Percentiles rank a stretch among this genome's conserved stretches.
These are phyloP conservation scores for Rauvolfia tetraphylla DNA, from an alignment of 257 asterid genomes.

Conservation along the genomic window DNA sequence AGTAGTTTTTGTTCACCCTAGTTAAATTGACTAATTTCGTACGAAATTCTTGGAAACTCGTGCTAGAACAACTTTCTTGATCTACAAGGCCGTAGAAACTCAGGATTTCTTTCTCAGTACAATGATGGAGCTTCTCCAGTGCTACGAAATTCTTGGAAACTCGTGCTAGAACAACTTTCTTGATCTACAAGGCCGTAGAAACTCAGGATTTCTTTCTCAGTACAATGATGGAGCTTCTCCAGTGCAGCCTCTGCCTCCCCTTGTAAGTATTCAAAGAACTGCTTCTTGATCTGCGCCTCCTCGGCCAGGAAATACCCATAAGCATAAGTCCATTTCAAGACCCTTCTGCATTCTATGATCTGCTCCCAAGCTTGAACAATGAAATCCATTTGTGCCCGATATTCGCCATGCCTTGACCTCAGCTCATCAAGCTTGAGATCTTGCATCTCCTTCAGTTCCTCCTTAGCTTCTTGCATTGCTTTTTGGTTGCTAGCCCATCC, in stretches of 20 bases:
- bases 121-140: no score
- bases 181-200: no score
- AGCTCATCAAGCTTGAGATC: constrained; percentile 66
- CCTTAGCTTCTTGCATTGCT: constrained; percentile 29
- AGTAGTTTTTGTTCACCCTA: no score
- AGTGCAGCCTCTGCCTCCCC: constrained; percentile 48
- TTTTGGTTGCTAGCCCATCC: constrained; percentile 8
- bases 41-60: no score
- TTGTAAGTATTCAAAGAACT: constrained; percentile 91
- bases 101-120: no score
- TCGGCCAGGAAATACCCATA: constrained; percentile 85
- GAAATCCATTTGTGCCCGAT: constrained; percentile 23
- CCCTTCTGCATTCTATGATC: constrained; percentile 97
- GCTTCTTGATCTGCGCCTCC: constrained; percentile 57
- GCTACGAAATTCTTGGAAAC: no score
- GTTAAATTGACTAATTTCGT: no score
- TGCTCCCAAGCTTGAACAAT: constrained; percentile 50
- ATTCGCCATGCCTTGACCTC: constrained; percentile 67
- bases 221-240: constrained; percentile 45
- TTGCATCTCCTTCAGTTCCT: constrained; percentile 83
- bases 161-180: no score
- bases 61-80: no score
- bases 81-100: no score
- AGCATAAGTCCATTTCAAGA: constrained; percentile 89
- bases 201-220: constrained; percentile 25